A percentile compares a stretch with the other conserved stretches of the same genome.
These are phyloP conservation scores for Aspergillus affinis DNA, from an alignment of 495 filamentous ascomycete genomes.

Conservation along the genomic window DNA sequence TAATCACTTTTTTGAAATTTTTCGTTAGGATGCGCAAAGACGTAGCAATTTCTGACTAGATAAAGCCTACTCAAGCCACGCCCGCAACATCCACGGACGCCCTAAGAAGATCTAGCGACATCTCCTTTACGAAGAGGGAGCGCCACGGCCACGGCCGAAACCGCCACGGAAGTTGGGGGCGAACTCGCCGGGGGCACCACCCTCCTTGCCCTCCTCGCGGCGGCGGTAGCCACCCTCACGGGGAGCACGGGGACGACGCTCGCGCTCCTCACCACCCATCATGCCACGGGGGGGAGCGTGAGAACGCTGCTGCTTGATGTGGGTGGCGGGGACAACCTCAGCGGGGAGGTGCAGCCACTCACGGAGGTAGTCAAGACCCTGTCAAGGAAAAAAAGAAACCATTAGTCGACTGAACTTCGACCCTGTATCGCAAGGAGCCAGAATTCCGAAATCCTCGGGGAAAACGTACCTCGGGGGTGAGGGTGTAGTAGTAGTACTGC, in stretches of 20 bases:
- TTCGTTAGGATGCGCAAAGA: constrained; percentile 28
- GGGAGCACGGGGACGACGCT: constrained; percentile 78
- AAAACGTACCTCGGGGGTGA: constrained; percentile 74
- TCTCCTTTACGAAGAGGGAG: constrained; percentile 60
- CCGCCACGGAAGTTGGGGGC: constrained; percentile 94
- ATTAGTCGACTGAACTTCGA: constrained; percentile 6
- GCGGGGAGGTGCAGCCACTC: constrained; percentile 99
- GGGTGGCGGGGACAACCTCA: constrained; percentile 98
- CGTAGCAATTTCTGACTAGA: constrained; percentile 31
- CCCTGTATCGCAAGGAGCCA: no score
- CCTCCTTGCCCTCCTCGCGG: constrained; percentile 89
- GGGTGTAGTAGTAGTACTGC: constrained; percentile 99
- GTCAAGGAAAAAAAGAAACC: neutral
- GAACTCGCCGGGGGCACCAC: constrained; percentile 92
- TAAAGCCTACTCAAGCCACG: constrained; percentile 34
- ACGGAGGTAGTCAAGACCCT: constrained; percentile 98
- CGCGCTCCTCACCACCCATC: constrained; percentile 89
- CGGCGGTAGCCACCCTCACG: constrained; percentile 93
- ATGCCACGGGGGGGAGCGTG: constrained; percentile 97
- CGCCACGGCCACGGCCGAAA: constrained; percentile 86
- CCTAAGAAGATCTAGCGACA: constrained; percentile 42
- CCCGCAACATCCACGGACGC: constrained; percentile 25
- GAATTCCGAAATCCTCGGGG: neutral
- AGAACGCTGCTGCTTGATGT: constrained; percentile 99
- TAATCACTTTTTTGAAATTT: constrained; percentile 31